phyloP scores from a whole-genome alignment of 805 yeast genomes.

The Helenozyma baotianmanensis region DNA sequence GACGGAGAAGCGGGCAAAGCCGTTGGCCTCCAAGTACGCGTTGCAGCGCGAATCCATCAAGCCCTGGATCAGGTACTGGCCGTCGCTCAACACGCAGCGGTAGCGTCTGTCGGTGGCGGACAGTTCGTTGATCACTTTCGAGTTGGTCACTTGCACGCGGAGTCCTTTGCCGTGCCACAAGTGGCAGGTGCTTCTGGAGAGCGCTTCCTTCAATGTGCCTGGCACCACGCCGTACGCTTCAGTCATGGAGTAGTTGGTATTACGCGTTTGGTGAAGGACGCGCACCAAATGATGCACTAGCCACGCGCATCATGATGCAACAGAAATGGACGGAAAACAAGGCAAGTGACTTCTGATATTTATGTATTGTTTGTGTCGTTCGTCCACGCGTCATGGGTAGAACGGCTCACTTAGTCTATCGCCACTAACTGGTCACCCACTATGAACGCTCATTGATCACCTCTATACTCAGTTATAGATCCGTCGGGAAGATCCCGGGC shows the following conservation, averaged over 20 bases:
- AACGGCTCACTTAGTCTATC: too few relatives aligned
- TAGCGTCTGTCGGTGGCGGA: conserved; percentile 20
- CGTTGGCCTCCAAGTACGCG: conserved; percentile 36
- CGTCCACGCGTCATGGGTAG: too few relatives aligned
- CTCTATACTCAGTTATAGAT: too few relatives aligned
- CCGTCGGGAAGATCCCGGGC: too few relatives aligned
- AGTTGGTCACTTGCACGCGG: conserved; percentile 31
- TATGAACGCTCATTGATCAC: too few relatives aligned
- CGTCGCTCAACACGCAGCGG: conserved; percentile 37
- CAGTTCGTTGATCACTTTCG: conserved; percentile 26
- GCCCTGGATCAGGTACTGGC: conserved; percentile 34
- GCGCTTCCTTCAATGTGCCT: conserved; percentile 23
- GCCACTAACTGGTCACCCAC: too few relatives aligned
- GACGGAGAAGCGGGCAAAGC: conserved; percentile 42
- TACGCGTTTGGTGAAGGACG: conserved; percentile 1
- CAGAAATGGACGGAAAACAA: too few relatives aligned
- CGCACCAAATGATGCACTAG: too few relatives aligned
- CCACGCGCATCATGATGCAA: too few relatives aligned
- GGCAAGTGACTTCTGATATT: too few relatives aligned
- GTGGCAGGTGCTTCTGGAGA: conserved; percentile 17
- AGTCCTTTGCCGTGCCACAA: conserved; percentile 26
- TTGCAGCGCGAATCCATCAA: conserved; percentile 39
- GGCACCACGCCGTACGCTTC: conserved; percentile 19
- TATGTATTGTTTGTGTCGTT: too few relatives aligned
- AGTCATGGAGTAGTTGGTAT: conserved; percentile 6